phyloP scores from a whole-genome alignment of 441 rosid genomes.

The Daphne laureola region DNA sequence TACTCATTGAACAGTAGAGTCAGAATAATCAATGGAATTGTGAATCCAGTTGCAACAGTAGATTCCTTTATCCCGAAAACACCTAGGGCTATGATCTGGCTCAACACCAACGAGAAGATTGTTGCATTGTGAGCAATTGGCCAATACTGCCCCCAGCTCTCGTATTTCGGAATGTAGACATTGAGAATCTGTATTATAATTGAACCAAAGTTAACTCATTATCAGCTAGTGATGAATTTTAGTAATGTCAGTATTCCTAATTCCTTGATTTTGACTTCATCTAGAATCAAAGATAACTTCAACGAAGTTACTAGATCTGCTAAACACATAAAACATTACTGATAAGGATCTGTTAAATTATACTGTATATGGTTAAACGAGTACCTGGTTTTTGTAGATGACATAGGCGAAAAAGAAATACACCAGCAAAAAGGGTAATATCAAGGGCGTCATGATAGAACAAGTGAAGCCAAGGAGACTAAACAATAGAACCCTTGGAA shows the following conservation, averaged over 20 bases:
- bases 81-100: conserved; percentile 77
- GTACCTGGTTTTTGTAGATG: conserved; percentile 84
- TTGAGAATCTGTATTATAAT: conserved; percentile 59
- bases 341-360: conserved; percentile 1
- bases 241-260: too few relatives aligned
- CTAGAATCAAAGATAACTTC: too few relatives aligned
- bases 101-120: conserved; percentile 75
- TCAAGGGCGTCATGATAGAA: conserved; percentile 76
- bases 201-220: background rate
- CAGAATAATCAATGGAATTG: conserved; percentile 64
- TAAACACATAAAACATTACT: too few relatives aligned
- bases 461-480: conserved; percentile 84
- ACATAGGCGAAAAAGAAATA: conserved; percentile 71
- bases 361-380: conserved; percentile 9
- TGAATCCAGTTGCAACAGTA: conserved; percentile 71
- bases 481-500: conserved; percentile 76
- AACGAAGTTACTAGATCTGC: too few relatives aligned
- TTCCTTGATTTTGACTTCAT: too few relatives aligned
- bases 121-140: conserved; percentile 79
- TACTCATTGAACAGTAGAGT: conserved; percentile 81
- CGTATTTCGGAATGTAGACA: conserved; percentile 63
- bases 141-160: conserved; percentile 88
- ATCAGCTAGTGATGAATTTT: background rate
- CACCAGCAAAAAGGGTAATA: conserved; percentile 70
- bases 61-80: conserved; percentile 77